Evolutionary conservation across 768 basidiomycete genomes (phyloP), one percentile per base, ranked within the genome.

Genomic region (Boletus insuetus): DNA sequence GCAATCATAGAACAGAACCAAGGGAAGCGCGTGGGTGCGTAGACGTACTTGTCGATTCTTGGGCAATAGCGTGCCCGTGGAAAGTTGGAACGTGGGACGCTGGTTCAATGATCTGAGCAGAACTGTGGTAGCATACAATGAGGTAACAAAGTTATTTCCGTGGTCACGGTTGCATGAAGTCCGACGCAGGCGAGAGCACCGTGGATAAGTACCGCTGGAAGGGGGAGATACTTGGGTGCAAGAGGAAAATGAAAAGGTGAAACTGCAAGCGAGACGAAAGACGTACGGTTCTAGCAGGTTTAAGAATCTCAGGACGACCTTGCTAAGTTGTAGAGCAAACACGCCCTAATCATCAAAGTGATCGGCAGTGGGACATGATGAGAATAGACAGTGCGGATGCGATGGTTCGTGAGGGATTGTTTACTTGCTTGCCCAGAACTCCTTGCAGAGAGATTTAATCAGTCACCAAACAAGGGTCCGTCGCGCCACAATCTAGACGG

Each of bases 401-500:
- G 79, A 70, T 96, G 94, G 69, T 98, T 97, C 17, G 94, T 97
- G 43, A 94, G 83, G 55, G 9, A 69, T 98, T 98, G 94, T 67
- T 95, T 95, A 83, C 77, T 98, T 98, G 94, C 67, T 95, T 95
- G 82, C 77, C 91, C 94, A 98, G n/a, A 98, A 74, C 53, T 98
- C 94, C 66, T 98, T 98, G 75, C 94, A 98, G 54, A 97, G 80
- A 65, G 96, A 97, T 70, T 97, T 97, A 74, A 98, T 86, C 13
- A 89, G 66, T 95, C 89, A 0, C 83, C 70, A 54, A 96, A 91
- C n/a, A 49, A 90, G 78, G 32, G 83, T 61, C 86, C 78, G 57
- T 91, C 87, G 35, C 87, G 80, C 67, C 87, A 88, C 54, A 95
- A 69, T 58, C 94, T 96, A 64, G 4, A 37, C 12, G 9, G 2